phyloP scores from a whole-genome alignment of 2,329 filamentous ascomycete genomes.

The Pseudogymnoascus sp. region DNA sequence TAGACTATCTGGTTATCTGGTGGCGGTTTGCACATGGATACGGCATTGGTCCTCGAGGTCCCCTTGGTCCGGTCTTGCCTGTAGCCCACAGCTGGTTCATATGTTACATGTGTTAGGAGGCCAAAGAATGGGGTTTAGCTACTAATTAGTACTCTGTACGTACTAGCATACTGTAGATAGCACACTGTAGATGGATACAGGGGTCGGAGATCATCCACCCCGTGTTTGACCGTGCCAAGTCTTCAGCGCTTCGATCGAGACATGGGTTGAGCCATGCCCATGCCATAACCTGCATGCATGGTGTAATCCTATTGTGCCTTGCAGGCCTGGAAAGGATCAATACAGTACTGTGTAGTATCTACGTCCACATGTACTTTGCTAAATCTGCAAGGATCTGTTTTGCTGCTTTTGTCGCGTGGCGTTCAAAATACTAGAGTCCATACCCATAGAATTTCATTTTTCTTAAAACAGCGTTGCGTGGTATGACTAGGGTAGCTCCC shows the following conservation, averaged over 20 bases:
- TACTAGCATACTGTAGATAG: not conserved
- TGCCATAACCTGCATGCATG: not conserved
- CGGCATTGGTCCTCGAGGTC: not conserved
- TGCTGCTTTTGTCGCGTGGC: not conserved
- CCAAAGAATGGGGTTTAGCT: not conserved
- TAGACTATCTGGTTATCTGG: not conserved
- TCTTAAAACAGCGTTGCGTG: not conserved
- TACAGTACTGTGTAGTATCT: too few relatives aligned
- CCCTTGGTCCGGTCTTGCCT: not conserved
- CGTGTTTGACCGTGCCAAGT: not conserved
- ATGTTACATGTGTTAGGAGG: not conserved
- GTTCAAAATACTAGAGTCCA: not conserved
- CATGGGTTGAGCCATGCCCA: not conserved
- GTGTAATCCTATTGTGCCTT: not conserved
- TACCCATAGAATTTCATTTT: not conserved
- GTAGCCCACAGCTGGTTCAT: not conserved
- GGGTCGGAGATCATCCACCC: constrained; percentile 4
- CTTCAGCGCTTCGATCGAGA: not conserved
- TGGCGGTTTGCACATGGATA: not conserved
- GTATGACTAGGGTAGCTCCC: not conserved
- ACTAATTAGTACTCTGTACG: not conserved
- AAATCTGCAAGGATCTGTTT: too few relatives aligned
- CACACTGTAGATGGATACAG: not conserved
- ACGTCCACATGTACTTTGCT: too few relatives aligned
- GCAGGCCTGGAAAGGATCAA: not conserved